Base-by-base conservation (phyloP, 495 filamentous ascomycete genomes). In the Acidiella bohemica region DNA sequence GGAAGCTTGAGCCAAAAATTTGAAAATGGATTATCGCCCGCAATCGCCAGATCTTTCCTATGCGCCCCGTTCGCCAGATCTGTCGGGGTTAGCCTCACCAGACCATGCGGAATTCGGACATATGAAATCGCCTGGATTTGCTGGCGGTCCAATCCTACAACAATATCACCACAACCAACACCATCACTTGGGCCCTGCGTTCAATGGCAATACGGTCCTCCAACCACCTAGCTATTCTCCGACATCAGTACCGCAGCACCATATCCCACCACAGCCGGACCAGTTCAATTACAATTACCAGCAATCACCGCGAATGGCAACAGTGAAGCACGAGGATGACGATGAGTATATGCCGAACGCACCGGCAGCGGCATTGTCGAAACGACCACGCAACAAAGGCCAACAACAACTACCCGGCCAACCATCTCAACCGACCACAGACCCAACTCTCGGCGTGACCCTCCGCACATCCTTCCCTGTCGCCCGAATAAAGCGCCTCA, bases 401-500 rank as follows among this genome's bases (percentile, higher is more conserved):
- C 28, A 14, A 36, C 4, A 24, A 34, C 36, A 25, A 5, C 1
- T 19, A 2, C 9, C 18, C 20, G 34, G 34, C 19, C 34, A 47
- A 36, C n/a, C n/a, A n/a, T n/a, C n/a, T n/a, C n/a, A n/a, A n/a
- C 5, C 27, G 18, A n/a, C 16, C 18, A 20, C 53, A 16, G 39
- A 41, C 30, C 31, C 51, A 20, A 44, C 38, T 11, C 34, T 39
- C 58, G 63, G 70, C 53, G 65, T 93, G 51, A 60, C 86, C 16
- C 84, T 99, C 39, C 84, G 76, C 60, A 95, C 86, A 16, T 94
- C 95, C 48, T 99, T 99, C 53, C 90, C 90, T 3, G 93, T 95
- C 23, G 90, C 90, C 42, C 75, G 90, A 35, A 99, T 96, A 60
- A 99, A 99, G 72, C 80, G 90, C 37, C 96, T 99, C 47, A 96